phyloP scores from a whole-genome alignment of 176 grass and related monocot genomes.

The Sorghum bicolor region DNA sequence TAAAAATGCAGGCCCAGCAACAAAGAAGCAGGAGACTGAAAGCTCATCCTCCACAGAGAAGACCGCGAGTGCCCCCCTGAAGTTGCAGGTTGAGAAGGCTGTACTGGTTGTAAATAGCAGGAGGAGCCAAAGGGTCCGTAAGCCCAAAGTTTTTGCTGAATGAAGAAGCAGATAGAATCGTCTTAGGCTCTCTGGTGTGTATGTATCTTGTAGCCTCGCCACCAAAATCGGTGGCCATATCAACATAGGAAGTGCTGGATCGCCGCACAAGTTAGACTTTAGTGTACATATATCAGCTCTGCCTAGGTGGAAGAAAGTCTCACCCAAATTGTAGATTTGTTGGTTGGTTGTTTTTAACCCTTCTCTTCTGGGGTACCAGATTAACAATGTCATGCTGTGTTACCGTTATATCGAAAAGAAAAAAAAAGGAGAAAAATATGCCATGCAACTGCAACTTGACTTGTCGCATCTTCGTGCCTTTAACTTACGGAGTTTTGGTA shows the following conservation, averaged over 20 bases:
- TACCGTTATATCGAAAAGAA: background rate
- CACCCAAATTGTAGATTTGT: background rate
- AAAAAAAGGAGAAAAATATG: background rate
- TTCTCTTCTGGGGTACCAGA: background rate
- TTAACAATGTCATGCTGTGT: background rate
- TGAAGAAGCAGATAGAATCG: slow-evolving; percentile 7
- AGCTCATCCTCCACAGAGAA: background rate
- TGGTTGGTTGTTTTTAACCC: background rate
- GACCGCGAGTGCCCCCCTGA: background rate
- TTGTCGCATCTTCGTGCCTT: background rate
- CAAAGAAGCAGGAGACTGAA: slow-evolving; percentile 17
- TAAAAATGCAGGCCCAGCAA: background rate
- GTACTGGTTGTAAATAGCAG: slow-evolving; percentile 52
- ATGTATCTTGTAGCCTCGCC: background rate
- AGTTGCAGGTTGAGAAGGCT: slow-evolving; percentile 34
- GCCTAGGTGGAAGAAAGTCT: background rate
- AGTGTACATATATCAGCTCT: slow-evolving; percentile 29
- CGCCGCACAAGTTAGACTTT: background rate
- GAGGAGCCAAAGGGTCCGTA: slow-evolving; percentile 50
- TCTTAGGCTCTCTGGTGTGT: background rate
- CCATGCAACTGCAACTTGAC: background rate
- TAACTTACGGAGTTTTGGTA: background rate
- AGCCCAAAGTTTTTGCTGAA: slow-evolving; percentile 42
- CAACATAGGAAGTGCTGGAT: background rate
- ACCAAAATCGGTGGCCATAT: slow-evolving; percentile 12